Evolutionary conservation across 192 early-diverging fungal genomes (phyloP).

Genomic region (Entomortierella parvispora): DNA sequence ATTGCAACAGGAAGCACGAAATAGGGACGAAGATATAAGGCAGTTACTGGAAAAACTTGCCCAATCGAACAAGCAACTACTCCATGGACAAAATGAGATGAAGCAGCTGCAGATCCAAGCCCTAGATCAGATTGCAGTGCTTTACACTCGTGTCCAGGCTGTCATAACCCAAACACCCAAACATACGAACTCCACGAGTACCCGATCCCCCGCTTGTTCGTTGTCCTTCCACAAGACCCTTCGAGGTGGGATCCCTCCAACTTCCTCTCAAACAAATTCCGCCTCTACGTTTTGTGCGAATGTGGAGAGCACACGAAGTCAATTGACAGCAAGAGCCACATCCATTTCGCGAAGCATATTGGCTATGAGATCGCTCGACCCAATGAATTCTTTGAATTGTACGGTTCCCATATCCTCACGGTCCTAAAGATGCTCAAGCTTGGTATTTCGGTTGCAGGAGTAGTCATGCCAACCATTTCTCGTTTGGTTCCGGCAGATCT

Average conservation of each 20-base stretch:
- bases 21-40: conserved; percentile 14
- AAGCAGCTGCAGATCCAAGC: conserved; percentile 13
- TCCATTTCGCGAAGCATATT: conserved; percentile 27
- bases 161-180: conserved; percentile 18
- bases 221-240: conserved; percentile 18
- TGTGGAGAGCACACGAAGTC: conserved; percentile 21
- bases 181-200: conserved; percentile 37
- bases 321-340: neutral
- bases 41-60: too few relatives aligned
- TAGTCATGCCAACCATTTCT: conserved; percentile 4
- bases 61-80: too few relatives aligned
- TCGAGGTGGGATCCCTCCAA: neutral
- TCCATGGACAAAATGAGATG: conserved; percentile 6
- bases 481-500: conserved; percentile 3
- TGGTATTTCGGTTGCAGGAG: neutral
- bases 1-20: too few relatives aligned
- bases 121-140: conserved; percentile 4
- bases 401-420: conserved; percentile 7
- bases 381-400: conserved; percentile 24
- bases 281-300: conserved; percentile 27
- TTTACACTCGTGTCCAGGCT: conserved; percentile 18
- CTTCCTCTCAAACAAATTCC: conserved; percentile 17
- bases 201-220: conserved; percentile 30
- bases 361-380: conserved; percentile 25
- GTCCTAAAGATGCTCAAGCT: conserved; percentile 25